Conservation (phyloP, 2,329 filamentous ascomycete species). For the Aciculosporium take region DNA sequence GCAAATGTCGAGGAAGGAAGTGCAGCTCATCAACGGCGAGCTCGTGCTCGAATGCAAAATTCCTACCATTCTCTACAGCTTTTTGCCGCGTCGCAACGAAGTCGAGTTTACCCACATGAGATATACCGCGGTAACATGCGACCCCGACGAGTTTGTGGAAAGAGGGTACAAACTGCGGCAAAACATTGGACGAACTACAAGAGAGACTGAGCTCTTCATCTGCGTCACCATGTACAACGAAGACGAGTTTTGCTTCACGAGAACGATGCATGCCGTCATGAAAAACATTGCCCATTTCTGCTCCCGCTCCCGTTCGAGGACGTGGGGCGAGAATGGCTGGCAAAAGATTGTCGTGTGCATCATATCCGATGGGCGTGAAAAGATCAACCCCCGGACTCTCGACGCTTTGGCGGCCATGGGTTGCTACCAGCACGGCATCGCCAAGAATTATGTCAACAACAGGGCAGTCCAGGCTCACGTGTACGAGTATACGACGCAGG, state of each 20-base stretch:
- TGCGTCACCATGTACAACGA: constrained; percentile 99
- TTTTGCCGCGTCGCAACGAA: constrained; percentile 82
- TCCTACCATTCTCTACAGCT: constrained; percentile 93
- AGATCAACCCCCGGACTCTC: constrained; percentile 79
- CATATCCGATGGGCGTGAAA: constrained; percentile 82
- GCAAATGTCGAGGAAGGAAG: constrained; percentile 85
- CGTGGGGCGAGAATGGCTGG: constrained; percentile 95
- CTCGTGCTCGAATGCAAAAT: constrained; percentile 98
- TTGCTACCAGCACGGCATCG: constrained; percentile 95
- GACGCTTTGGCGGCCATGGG: constrained; percentile 94
- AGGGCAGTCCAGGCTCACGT: constrained; percentile 92
- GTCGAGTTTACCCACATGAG: constrained; percentile 98
- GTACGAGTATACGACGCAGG: constrained; percentile 97
- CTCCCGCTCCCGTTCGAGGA: constrained; percentile 77
- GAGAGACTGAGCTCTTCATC: constrained; percentile 92
- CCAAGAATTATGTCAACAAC: constrained; percentile 96
- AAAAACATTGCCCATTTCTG: constrained; percentile 97
- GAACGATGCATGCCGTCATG: constrained; percentile 98
- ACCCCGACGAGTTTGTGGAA: constrained; percentile 83
- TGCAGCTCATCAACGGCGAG: constrained; percentile 92
- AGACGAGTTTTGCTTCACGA: constrained; percentile 88
- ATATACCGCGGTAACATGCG: constrained; percentile 96
- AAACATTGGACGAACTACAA: constrained; percentile 65
- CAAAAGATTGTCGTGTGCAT: constrained; percentile 98
- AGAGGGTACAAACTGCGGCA: constrained; percentile 87